A percentile compares a stretch with the other conserved stretches of the same genome.
Conservation (phyloP, 2,329 filamentous ascomycete species). For the Phaeosphaeriaceae sp. region DNA sequence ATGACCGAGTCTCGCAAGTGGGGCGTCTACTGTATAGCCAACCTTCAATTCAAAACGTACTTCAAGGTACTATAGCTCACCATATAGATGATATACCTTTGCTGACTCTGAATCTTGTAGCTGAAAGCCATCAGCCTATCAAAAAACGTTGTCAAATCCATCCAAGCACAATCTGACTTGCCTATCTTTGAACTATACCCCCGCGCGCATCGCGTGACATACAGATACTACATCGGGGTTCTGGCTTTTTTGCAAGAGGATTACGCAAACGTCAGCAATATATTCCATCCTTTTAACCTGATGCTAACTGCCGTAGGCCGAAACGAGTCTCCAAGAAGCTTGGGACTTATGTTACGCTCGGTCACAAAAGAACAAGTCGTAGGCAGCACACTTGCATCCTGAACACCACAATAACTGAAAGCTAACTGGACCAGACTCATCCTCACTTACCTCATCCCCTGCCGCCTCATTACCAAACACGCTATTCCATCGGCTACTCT, state of each 20-base stretch:
- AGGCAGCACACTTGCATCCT: conserved; percentile 41
- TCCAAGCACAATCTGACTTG: conserved; percentile 80
- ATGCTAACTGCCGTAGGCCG: conserved; percentile 36
- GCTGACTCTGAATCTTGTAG: conserved; percentile 37
- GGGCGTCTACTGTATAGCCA: conserved; percentile 95
- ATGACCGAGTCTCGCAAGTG: conserved; percentile 89
- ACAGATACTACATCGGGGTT: conserved; percentile 94
- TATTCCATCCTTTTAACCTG: background rate
- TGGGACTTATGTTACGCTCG: conserved; percentile 80
- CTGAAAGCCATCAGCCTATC: conserved; percentile 88
- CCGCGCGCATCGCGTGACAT: conserved; percentile 89
- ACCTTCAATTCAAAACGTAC: conserved; percentile 96
- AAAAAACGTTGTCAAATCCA: conserved; percentile 84
- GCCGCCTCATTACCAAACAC: conserved; percentile 85
- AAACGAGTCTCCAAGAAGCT: conserved; percentile 71
- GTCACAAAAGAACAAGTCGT: conserved; percentile 81
- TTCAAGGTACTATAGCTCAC: conserved; percentile 67
- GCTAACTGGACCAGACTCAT: conserved; percentile 68
- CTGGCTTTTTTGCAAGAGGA: conserved; percentile 95
- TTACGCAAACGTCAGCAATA: conserved; percentile 72
- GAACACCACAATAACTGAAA: background rate
- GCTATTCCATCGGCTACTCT: conserved; percentile 77
- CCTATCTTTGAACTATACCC: conserved; percentile 81
- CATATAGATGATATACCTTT: background rate
- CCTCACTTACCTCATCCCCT: conserved; percentile 92